A percentile compares a stretch with the other conserved stretches of the same genome.
These are phyloP conservation scores for Mucor indicus DNA, from an alignment of 371 early-diverging fungal species.

Conservation along the genomic window DNA sequence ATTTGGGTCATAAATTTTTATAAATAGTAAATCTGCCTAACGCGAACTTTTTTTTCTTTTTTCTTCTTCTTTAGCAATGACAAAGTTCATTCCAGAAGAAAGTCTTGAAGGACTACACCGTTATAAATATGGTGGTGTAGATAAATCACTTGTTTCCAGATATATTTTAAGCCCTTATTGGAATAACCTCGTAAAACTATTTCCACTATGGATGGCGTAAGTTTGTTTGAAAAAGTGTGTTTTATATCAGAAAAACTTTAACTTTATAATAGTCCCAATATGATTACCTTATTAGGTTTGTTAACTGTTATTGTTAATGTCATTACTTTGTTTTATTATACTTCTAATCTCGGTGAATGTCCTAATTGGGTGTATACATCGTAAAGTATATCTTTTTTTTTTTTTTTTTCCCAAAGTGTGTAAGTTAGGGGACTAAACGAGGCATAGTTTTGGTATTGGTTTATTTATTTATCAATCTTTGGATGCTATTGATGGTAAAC, in stretches of 20 bases:
- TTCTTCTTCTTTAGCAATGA: slow-evolving; percentile 1
- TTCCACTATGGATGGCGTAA: slow-evolving; percentile 92
- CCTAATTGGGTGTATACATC: slow-evolving; percentile 87
- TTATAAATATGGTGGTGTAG: slow-evolving; percentile 83
- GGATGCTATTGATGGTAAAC: slow-evolving; percentile 98
- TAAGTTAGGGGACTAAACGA: no score
- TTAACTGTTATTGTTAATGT: slow-evolving; percentile 78
- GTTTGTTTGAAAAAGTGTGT: slow-evolving; percentile 13
- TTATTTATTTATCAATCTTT: slow-evolving; percentile 94
- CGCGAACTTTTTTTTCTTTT: background rate
- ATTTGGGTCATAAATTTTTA: no score
- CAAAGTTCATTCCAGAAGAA: slow-evolving; percentile 36
- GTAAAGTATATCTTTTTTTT: slow-evolving; percentile 25
- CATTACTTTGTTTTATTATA: slow-evolving; percentile 63
- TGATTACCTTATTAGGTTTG: slow-evolving; percentile 95
- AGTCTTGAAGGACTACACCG: slow-evolving; percentile 59
- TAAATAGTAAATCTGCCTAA: no score
- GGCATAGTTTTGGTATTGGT: slow-evolving; percentile 82
- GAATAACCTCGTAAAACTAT: slow-evolving; percentile 81
- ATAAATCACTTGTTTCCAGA: slow-evolving; percentile 87
- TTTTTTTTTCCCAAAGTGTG: no score
- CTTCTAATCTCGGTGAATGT: slow-evolving; percentile 77
- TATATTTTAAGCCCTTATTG: slow-evolving; percentile 89
- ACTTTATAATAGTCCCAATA: slow-evolving; percentile 78
- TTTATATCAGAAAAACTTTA: background rate